Evolutionary conservation across 2,329 filamentous ascomycete species (phyloP).

Genomic region (Neofusicoccum cordaticola): DNA sequence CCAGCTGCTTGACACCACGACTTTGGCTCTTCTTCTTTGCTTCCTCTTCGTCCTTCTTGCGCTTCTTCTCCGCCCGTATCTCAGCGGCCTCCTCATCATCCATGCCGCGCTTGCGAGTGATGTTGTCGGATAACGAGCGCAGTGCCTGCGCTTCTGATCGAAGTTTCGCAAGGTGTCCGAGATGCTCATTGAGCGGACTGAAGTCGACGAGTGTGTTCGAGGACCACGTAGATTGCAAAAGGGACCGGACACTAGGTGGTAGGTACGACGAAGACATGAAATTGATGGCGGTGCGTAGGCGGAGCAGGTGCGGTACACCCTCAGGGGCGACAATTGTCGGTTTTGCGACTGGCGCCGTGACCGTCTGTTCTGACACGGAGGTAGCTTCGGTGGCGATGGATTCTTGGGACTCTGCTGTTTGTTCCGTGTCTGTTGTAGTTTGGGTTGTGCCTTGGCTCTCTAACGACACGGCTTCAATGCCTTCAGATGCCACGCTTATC

Average conservation of each 20-base stretch:
- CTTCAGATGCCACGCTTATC: slow-evolving; percentile 26
- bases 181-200: slow-evolving; percentile 65
- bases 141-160: slow-evolving; percentile 69
- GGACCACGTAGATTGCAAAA: slow-evolving; percentile 44
- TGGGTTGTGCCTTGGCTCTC: slow-evolving; percentile 32
- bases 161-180: slow-evolving; percentile 63
- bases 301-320: slow-evolving; percentile 58
- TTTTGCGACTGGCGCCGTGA: slow-evolving; percentile 21
- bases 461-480: slow-evolving; percentile 25
- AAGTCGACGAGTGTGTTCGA: slow-evolving; percentile 61
- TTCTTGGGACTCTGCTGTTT: slow-evolving; percentile 22
- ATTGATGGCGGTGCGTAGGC: slow-evolving; percentile 61
- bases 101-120: slow-evolving; percentile 58
- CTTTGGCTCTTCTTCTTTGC: slow-evolving; percentile 79
- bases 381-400: slow-evolving; percentile 21
- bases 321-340: slow-evolving; percentile 28
- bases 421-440: slow-evolving; percentile 34
- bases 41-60: slow-evolving; percentile 85
- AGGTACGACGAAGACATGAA: slow-evolving; percentile 66
- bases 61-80: slow-evolving; percentile 72
- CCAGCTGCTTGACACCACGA: slow-evolving; percentile 72
- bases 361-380: slow-evolving; percentile 18
- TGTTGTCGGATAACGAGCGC: slow-evolving; percentile 67
- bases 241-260: slow-evolving; percentile 36
- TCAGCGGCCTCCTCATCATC: slow-evolving; percentile 65